Evolutionary conservation across 2,329 filamentous ascomycete genomes (phyloP).

Genomic region (Penicillium expansum): DNA sequence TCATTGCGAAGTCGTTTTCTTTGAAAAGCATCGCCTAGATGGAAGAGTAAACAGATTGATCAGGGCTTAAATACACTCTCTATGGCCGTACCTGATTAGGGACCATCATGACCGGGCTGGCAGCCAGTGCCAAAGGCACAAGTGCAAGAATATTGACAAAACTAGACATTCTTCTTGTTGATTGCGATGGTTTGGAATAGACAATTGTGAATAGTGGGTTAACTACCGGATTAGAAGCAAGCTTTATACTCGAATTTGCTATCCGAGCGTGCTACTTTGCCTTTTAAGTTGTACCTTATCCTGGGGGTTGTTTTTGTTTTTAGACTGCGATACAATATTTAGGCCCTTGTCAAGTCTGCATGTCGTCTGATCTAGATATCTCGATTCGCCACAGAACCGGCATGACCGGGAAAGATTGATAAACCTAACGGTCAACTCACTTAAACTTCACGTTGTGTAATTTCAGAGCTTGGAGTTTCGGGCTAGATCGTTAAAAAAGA

Average conservation of each 20-base stretch:
- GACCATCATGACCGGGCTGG: neutral
- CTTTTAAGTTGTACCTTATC: neutral
- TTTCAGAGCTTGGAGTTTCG: neutral
- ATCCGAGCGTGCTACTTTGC: neutral
- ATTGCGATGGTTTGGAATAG: neutral
- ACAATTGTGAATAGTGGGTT: neutral
- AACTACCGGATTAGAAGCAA: neutral
- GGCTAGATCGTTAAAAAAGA: neutral
- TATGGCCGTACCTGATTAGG: neutral
- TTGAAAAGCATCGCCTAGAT: slow-evolving; percentile 4
- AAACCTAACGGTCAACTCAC: neutral
- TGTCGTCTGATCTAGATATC: neutral
- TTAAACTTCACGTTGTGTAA: neutral
- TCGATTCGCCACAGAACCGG: neutral
- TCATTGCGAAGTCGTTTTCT: neutral
- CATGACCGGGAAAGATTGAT: neutral
- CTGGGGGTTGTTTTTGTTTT: neutral
- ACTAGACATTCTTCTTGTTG: neutral
- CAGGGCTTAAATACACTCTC: too few relatives aligned
- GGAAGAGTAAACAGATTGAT: neutral
- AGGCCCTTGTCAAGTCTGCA: neutral
- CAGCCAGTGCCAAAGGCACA: slow-evolving; percentile 3
- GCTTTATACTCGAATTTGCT: slow-evolving; percentile 1
- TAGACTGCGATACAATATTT: neutral
- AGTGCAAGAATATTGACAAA: neutral